Base-by-base conservation (phyloP, 768 basidiomycete species). In the Hebeloma cylindrosporum region DNA sequence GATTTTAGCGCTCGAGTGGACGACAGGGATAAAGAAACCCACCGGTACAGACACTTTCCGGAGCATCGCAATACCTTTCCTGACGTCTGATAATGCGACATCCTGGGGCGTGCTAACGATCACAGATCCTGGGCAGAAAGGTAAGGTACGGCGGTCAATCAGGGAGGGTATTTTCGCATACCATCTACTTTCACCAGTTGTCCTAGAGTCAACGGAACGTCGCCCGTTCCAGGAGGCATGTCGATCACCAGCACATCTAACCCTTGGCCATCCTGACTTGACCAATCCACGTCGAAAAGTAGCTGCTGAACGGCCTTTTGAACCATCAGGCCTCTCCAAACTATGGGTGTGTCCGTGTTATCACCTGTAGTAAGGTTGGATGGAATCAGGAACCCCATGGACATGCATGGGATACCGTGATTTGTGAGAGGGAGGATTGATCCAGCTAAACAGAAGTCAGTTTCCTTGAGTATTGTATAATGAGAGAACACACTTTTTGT, bases 301-400 rank as follows among this genome's bases (percentile, higher is more conserved):
- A 98, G 74, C 60, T 97, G 94, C 61, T 97, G 94, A 0, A 94
- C 92, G 18, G 94, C 93, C 60, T 97, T 97, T 68, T 95, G 93
- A 1, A 97, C 95, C 95, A 97, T 98, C 16, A 96, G 77, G 2
- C 95, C 95, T 18, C 95, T 78, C 95, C 95, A 99, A 22, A 95
- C 90, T 23, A 97, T 76, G 0, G 93, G 84, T 0, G 83, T 81
- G 59, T 94, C 91, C 26, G 74, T 74, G 42, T 75, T 75, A 2
- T 77, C 69, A 31, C 70, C 40, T 2, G 48, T 27, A 6, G 46
- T 22, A 20, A 51, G 36, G 58, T 43, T 70, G 16, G 59, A 67
- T 1, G 88, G 85, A 10, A 98, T 76, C 9, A 99, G 78, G 62
- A 93, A 99, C 2, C 93, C 95, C 82, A 99, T 96, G 1, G 93